A percentile compares a stretch with the other conserved stretches of the same genome.
Conservation (phyloP, 2,329 filamentous ascomycete genomes). For the Nannizziopsis barbatae region DNA sequence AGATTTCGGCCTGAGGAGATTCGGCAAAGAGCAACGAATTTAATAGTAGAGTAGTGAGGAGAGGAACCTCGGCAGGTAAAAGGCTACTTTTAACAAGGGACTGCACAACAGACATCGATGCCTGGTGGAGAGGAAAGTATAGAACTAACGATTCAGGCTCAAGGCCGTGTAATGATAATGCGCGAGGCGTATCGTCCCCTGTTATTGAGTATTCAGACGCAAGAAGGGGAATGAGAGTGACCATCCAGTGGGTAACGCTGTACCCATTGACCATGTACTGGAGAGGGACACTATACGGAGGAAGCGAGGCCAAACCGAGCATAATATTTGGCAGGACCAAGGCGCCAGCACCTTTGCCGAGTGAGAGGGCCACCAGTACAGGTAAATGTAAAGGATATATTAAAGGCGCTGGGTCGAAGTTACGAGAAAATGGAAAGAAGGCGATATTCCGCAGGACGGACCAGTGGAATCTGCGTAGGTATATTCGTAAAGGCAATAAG, state of each 20-base stretch:
- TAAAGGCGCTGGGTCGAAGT: slow-evolving; percentile 87
- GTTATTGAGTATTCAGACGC: slow-evolving; percentile 35
- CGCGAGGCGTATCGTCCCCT: slow-evolving; percentile 26
- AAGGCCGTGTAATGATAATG: slow-evolving; percentile 29
- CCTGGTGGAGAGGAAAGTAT: slow-evolving; percentile 75
- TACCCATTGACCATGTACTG: slow-evolving; percentile 46
- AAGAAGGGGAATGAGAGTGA: slow-evolving; percentile 60
- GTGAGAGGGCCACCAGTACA: slow-evolving; percentile 61
- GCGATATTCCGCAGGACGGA: slow-evolving; percentile 26
- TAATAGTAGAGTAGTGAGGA: slow-evolving; percentile 72
- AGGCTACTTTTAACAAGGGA: slow-evolving; percentile 82
- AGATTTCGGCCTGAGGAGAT: slow-evolving; percentile 72
- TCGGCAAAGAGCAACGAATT: slow-evolving; percentile 65
- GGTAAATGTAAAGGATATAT: slow-evolving; percentile 73
- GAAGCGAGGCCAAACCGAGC: slow-evolving; percentile 67
- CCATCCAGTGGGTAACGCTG: slow-evolving; percentile 64
- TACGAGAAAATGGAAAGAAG: slow-evolving; percentile 54
- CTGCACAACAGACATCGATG: slow-evolving; percentile 59
- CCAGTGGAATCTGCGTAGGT: slow-evolving; percentile 20
- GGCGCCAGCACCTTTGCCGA: slow-evolving; percentile 51
- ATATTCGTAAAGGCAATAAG: slow-evolving; percentile 50
- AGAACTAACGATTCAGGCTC: slow-evolving; percentile 50
- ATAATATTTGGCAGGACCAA: slow-evolving; percentile 67
- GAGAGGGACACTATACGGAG: slow-evolving; percentile 59
- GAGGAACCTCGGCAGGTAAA: slow-evolving; percentile 72